Evolutionary conservation across 1,139 yeast species (phyloP).

Genomic region (Suhomyces ambrosiae): DNA sequence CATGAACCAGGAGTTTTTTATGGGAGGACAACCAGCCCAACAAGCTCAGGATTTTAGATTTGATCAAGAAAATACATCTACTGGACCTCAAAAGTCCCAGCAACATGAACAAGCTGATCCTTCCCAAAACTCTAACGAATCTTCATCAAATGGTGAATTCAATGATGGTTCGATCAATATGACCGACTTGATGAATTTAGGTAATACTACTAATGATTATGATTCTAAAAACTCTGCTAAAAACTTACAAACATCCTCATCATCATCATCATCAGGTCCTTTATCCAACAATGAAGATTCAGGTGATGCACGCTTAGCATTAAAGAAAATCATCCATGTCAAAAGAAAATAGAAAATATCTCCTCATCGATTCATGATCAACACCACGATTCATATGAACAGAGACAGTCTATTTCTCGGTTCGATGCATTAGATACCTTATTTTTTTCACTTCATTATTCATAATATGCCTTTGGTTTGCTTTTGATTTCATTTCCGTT

Average conservation of each 20-base stretch:
- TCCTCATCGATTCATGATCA: conserved; percentile 9
- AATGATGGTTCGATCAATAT: conserved; percentile 19
- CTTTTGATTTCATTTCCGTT: conserved; percentile 1
- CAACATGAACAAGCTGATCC: conserved; percentile 4
- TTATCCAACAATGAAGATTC: conserved; percentile 29
- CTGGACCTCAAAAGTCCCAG: conserved; percentile 7
- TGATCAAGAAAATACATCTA: conserved; percentile 8
- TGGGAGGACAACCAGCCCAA: conserved; percentile 13
- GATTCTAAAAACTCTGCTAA: conserved; percentile 3
- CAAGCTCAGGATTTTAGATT: conserved; percentile 7
- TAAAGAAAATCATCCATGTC: conserved; percentile 42
- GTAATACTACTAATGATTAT: conserved; percentile 6
- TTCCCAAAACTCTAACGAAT: neutral
- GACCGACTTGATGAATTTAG: conserved; percentile 24
- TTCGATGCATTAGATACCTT: conserved; percentile 9
- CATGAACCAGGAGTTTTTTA: conserved; percentile 35
- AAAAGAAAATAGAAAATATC: conserved; percentile 24
- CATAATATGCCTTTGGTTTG: conserved; percentile 1
- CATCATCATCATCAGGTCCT: conserved; percentile 7
- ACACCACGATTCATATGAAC: conserved; percentile 11
- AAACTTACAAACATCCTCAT: conserved; percentile 4
- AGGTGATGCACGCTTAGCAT: conserved; percentile 46
- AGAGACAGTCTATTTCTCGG: conserved; percentile 5
- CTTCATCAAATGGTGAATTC: neutral
- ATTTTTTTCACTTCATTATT: conserved; percentile 5